Base-by-base conservation (phyloP, 495 filamentous ascomycete species). In the Pseudomonodictys pantanalensis region DNA sequence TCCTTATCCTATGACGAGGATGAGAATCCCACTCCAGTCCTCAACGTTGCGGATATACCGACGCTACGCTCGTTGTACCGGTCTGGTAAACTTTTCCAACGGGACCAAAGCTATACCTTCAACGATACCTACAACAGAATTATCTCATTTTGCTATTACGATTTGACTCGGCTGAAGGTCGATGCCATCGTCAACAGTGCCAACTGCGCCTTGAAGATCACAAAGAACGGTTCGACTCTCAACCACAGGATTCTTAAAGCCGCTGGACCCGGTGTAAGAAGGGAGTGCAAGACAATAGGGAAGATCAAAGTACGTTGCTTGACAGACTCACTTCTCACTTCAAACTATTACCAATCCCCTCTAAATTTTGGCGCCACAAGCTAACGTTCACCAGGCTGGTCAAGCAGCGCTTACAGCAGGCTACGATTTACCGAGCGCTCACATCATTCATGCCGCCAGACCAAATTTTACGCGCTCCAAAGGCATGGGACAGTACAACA, bases 171-270 rank as follows among this genome's bases (percentile, higher is more conserved):
- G 9, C 44, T 67, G 0, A 24, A 53, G 41, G 64, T 58, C 2
- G 64, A 61, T n/a, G 53, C 53, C 9, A 62, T 67, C 38, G 55
- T 67, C n/a, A 67, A 67, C 28, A 44, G 52, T 20, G 54, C 59
- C 0, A 59, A 58, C 33, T 8, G 44, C 5, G 9, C 48, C 9
- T 29, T 59, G 48, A 58, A 33, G 17, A 38, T 58, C 18, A 33
- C 26, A 1, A 38, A 45, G 25, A n/a, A 11, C 9, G 32, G 18
- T 9, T 42, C 44, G 10, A 52, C 23, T 22, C 28, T 67, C n/a
- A 59, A 59, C 23, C 8, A 52, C 25, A 11, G n/a, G 22, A 41
- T 67, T 12, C 58, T 62, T 23, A 47, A 56, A 45, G 43, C 33
- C 10, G 64, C 58, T 29, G 64, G 64, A 3, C 64, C 58, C n/a